These are phyloP conservation scores for Oenanthe sinensis DNA, from an alignment of 129 eudicot species.

Conservation along the genomic window DNA sequence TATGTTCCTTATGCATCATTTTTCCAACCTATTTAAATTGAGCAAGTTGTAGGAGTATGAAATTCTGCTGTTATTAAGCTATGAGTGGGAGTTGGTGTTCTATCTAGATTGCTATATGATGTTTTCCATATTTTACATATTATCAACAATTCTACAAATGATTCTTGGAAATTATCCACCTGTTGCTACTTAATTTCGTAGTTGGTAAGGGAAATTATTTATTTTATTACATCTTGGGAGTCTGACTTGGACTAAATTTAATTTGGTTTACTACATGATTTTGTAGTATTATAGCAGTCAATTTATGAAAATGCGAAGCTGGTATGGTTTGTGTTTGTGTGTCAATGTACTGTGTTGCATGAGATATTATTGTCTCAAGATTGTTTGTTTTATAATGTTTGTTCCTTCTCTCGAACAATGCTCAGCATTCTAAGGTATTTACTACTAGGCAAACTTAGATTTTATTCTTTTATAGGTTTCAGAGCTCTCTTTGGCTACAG, in stretches of 20 bases:
- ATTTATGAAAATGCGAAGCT: constrained; percentile 16
- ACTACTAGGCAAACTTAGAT: constrained; percentile 1
- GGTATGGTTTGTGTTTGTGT: constrained; percentile 10
- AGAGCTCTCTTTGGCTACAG: constrained; percentile 91
- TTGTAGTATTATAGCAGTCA: constrained; percentile 11
- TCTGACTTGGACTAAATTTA: not conserved
- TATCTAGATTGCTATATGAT: constrained; percentile 31
- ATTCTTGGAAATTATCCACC: constrained; percentile 51
- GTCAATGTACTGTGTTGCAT: constrained; percentile 20
- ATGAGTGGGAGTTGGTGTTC: constrained; percentile 23
- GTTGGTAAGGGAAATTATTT: constrained; percentile 84
- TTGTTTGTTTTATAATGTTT: constrained; percentile 32
- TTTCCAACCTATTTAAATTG: constrained; percentile 16
- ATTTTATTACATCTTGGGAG: constrained; percentile 16
- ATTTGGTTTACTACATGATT: not conserved
- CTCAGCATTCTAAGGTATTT: not conserved
- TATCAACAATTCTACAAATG: constrained; percentile 59
- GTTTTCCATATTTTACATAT: constrained; percentile 35
- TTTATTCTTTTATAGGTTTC: constrained; percentile 48
- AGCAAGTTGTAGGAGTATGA: constrained; percentile 19
- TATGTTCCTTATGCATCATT: constrained; percentile 10
- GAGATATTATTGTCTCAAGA: constrained; percentile 30
- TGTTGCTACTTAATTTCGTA: constrained; percentile 63
- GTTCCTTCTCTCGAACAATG: not conserved
- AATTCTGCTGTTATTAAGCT: constrained; percentile 33